Evolutionary conservation across 2,329 filamentous ascomycete genomes (phyloP), one percentile per base, ranked within the genome.

Genomic region (Lithohypha guttulata): DNA sequence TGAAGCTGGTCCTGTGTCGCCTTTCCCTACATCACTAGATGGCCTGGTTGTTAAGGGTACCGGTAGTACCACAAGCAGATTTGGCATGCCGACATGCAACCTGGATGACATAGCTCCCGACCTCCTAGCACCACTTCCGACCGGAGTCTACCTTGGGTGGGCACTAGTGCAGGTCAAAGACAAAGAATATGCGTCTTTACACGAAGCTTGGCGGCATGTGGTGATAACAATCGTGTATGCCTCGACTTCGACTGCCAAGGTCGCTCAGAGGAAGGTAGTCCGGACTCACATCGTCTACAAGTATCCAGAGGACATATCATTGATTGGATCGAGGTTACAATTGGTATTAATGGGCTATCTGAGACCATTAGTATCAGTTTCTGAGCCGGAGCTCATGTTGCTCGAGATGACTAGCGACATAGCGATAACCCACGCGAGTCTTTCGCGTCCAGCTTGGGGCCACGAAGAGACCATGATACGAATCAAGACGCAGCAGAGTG

Each of bases 81-180:
- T 69, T 4, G 67, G 66, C 0, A 59, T 69, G 2, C 71, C 74
- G 0, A 75, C 70, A 0, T 69, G 75, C 0, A 75, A 70, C 42
- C 55, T 82, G 2, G 50, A 51, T 0, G 66, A 63, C 7, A 61
- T 79, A 0, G 62, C 72, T 0, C 68, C 70, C 18, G 64, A 71
- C 22, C 54, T 79, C 27, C 60, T 65, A 15, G 58, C 71, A 45
- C 66, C 70, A 2, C 62, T 82, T 34, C n/a, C 35, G 2, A 59
- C 63, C 9, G 79, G 79, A 0, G 66, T 78, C 5, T 83, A 78
- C 50, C 75, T 79, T 26, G 77, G 75, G 2, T 83, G 79, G 78
- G 71, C 69, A 0, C 58, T 67, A 1, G 50, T 75, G 2, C 35
- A 18, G 15, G 45, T 65, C 1, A 58, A 61, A 0, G 53, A 55